A percentile compares a stretch with the other conserved stretches of the same genome.
phyloP scores from a whole-genome alignment of 2,329 filamentous ascomycete species.

The Aureobasidium sp. region DNA sequence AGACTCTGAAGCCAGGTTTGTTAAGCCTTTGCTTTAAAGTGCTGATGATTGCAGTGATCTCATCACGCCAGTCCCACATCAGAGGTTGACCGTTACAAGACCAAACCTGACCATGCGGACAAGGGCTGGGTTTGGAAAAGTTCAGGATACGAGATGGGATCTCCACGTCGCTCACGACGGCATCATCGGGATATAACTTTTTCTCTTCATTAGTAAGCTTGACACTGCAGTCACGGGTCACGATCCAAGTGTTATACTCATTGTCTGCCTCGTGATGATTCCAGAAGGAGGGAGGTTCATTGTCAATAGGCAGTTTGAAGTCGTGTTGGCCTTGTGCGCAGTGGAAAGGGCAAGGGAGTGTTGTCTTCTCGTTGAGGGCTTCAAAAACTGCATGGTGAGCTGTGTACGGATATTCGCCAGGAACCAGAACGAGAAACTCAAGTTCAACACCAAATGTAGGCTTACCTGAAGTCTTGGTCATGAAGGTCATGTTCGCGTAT shows the following conservation, averaged over 20 bases:
- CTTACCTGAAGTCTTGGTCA: slow-evolving; percentile 1
- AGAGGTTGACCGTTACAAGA: not conserved
- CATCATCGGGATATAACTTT: not conserved
- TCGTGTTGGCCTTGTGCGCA: not conserved
- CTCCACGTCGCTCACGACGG: not conserved
- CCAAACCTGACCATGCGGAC: not conserved
- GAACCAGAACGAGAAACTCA: not conserved
- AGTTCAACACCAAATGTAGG: slow-evolving; percentile 1
- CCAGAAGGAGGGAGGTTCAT: not conserved
- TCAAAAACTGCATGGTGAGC: not conserved
- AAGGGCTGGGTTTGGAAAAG: not conserved
- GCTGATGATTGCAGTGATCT: not conserved
- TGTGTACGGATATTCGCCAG: not conserved
- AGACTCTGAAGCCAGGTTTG: not conserved
- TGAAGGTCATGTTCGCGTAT: not conserved
- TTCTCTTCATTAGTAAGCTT: not conserved
- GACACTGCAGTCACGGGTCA: not conserved
- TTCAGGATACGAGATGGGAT: not conserved
- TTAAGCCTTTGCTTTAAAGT: not conserved
- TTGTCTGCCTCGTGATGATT: not conserved
- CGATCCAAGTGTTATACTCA: not conserved
- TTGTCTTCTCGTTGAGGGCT: not conserved
- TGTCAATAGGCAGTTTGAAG: not conserved
- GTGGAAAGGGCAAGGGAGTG: not conserved
- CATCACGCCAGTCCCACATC: not conserved